Base-by-base conservation (phyloP, 1,284 basidiomycete genomes). In the Sporisorium graminicola region DNA sequence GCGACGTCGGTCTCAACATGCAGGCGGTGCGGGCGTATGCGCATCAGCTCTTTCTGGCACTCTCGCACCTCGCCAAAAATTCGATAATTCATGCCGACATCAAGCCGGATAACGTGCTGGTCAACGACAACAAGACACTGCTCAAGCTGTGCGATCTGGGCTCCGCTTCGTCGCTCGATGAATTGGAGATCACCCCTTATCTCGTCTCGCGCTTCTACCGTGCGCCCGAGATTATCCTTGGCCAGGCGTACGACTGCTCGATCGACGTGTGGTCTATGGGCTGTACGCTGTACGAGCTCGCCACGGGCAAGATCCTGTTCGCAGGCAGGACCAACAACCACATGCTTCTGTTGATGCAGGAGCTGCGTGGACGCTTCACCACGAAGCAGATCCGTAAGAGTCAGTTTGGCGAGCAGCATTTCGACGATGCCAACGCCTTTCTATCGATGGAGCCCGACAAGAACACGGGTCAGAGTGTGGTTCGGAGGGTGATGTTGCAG, bases 11-110 rank as follows among this genome's bases (percentile, higher is more conserved):
- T 7, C 88, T 99, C 49, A 98, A 98, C 84, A 92, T 98, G 85
- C 90, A 92, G 76, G 97, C 97, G 33, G 97, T 99, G n/a, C 90
- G 95, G 70, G 94, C 96, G 6, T 99, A 99, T 85, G 92, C 95
- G 35, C 94, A 98, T 81, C 97, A 99, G 85, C 91, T 98, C 67
- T 95, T 99, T 86, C 89, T 98, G 44, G 90, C 94, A 18, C 87
- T 98, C 68, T 91, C 92, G 76, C 88, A 96, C 54, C 88, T 99
- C 83, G 90, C 91, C 75, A 98, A 98, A 87, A 90, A 91, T 72
- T 93, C 92, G 74, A 90, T 99, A 66, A 97, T 98, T 89, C 97
- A 99, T 82, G 97, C 97, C 5, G 97, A 99, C 85, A 93, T 99
- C 86, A 86, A 86, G 68, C 83, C 83, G 26, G 83, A 85, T 68